phyloP scores from a whole-genome alignment of 495 filamentous ascomycete genomes.

The Podospora pseudopauciseta region DNA sequence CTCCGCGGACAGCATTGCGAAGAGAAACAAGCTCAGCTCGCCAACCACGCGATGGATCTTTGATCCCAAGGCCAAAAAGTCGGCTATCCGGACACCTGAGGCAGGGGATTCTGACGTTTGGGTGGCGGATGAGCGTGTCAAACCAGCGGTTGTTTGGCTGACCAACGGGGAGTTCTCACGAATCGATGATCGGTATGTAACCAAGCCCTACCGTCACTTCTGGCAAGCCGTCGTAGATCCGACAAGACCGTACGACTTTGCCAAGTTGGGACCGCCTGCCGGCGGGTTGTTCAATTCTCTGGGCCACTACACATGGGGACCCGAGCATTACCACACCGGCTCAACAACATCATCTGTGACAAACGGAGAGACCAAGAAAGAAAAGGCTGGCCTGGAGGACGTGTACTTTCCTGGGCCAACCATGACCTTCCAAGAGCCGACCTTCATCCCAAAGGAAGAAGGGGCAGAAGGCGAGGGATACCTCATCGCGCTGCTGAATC shows the following conservation, averaged over 20 bases:
- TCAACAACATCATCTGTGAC: background rate
- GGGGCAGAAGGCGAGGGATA: slow-evolving; percentile 54
- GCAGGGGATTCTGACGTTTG: slow-evolving; percentile 17
- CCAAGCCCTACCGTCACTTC: slow-evolving; percentile 51
- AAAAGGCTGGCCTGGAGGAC: slow-evolving; percentile 33
- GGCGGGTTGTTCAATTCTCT: slow-evolving; percentile 50
- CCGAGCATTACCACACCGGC: slow-evolving; percentile 25
- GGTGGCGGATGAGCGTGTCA: slow-evolving; percentile 35
- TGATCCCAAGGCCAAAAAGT: slow-evolving; percentile 41
- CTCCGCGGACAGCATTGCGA: slow-evolving; percentile 23
- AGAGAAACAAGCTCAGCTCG: slow-evolving; percentile 40
- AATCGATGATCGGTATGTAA: slow-evolving; percentile 55
- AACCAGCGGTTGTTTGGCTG: slow-evolving; percentile 35
- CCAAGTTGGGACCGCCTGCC: slow-evolving; percentile 44
- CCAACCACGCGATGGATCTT: slow-evolving; percentile 54
- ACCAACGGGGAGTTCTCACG: slow-evolving; percentile 57
- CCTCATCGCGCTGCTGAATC: slow-evolving; percentile 53
- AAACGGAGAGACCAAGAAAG: background rate
- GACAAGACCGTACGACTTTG: slow-evolving; percentile 45
- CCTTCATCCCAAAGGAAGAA: slow-evolving; percentile 50
- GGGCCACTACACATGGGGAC: slow-evolving; percentile 42
- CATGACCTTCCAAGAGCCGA: slow-evolving; percentile 55
- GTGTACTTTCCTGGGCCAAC: slow-evolving; percentile 49
- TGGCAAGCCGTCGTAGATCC: slow-evolving; percentile 51
- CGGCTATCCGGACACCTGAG: slow-evolving; percentile 12